These are phyloP conservation scores for Austroboletus eburneus DNA, from an alignment of 768 basidiomycete genomes.

Conservation along the genomic window DNA sequence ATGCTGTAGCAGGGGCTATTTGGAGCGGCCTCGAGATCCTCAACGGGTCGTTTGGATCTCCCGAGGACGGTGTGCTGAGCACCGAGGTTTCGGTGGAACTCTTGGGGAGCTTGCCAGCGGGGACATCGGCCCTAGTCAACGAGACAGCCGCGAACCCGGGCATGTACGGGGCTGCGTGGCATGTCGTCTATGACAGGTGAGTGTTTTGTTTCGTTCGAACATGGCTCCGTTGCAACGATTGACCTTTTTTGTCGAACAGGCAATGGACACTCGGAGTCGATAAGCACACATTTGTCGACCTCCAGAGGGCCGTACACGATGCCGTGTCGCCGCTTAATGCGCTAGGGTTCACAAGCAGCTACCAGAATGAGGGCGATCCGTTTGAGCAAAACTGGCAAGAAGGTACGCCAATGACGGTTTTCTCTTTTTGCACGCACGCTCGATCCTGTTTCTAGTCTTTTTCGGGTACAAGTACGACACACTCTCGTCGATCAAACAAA, in stretches of 20 bases:
- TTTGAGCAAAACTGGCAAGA: background rate
- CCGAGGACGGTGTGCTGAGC: background rate
- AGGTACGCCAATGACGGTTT: background rate
- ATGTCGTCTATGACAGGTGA: conserved; percentile 12
- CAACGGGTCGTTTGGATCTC: conserved; percentile 1
- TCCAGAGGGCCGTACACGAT: conserved; percentile 7
- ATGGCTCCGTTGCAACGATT: too few relatives aligned
- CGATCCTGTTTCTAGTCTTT: background rate
- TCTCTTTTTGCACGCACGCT: background rate
- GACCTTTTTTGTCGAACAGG: background rate
- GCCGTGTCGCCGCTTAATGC: conserved; percentile 12
- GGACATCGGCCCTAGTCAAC: conserved; percentile 4
- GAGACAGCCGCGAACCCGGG: conserved; percentile 16
- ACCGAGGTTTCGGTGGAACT: background rate
- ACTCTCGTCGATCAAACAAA: background rate
- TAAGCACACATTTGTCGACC: background rate
- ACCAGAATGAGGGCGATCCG: conserved; percentile 4
- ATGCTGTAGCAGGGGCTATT: conserved; percentile 10
- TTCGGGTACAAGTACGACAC: background rate
- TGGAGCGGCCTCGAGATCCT: conserved; percentile 17
- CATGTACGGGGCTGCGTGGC: conserved; percentile 12
- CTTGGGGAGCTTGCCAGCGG: conserved; percentile 8
- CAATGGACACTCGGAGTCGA: conserved; percentile 12
- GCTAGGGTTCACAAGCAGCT: conserved; percentile 17
- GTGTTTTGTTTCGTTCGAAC: conserved; percentile 3